Evolutionary conservation across 192 early-diverging fungal genomes (phyloP).

Genomic region (Linnemannia elongata): DNA sequence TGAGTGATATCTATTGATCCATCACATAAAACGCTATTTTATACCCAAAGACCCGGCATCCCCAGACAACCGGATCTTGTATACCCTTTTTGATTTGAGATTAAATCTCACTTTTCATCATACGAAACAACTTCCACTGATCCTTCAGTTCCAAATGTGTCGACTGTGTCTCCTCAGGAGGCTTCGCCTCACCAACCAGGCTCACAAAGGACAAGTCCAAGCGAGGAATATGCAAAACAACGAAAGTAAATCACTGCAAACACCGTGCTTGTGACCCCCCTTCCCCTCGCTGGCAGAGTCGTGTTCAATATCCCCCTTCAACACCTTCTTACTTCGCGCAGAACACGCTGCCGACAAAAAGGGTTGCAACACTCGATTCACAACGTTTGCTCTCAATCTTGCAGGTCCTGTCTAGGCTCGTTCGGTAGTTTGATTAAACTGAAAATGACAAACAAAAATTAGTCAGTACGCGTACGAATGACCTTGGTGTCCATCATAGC

Average conservation of each 20-base stretch:
- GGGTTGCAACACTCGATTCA: conserved; percentile 12
- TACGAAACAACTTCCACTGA: conserved; percentile 28
- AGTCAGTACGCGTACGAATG: neutral
- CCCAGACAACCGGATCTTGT: conserved; percentile 29
- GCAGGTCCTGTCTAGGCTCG: neutral
- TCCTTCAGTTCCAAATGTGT: conserved; percentile 11
- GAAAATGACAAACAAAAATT: neutral
- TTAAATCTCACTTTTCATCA: conserved; percentile 34
- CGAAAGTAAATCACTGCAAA: conserved; percentile 31
- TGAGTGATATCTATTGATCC: conserved; percentile 7
- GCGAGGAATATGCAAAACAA: conserved; percentile 6
- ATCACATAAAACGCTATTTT: conserved; percentile 28
- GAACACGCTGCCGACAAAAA: conserved; percentile 35
- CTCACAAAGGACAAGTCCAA: conserved; percentile 10
- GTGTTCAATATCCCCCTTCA: conserved; percentile 25
- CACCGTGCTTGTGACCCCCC: conserved; percentile 11
- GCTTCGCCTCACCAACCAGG: conserved; percentile 27
- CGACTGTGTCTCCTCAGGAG: conserved; percentile 12
- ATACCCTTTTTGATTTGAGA: conserved; percentile 23
- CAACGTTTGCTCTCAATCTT: conserved; percentile 34
- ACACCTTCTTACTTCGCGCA: conserved; percentile 6
- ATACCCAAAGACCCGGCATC: conserved; percentile 29
- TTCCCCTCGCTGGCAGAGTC: conserved; percentile 25
- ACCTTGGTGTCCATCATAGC: neutral
- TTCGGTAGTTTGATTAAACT: conserved; percentile 18